Evolutionary conservation across 2,329 filamentous ascomycete genomes (phyloP), one percentile per base, ranked within the genome.

Genomic region (Hymenoscyphus occultus): DNA sequence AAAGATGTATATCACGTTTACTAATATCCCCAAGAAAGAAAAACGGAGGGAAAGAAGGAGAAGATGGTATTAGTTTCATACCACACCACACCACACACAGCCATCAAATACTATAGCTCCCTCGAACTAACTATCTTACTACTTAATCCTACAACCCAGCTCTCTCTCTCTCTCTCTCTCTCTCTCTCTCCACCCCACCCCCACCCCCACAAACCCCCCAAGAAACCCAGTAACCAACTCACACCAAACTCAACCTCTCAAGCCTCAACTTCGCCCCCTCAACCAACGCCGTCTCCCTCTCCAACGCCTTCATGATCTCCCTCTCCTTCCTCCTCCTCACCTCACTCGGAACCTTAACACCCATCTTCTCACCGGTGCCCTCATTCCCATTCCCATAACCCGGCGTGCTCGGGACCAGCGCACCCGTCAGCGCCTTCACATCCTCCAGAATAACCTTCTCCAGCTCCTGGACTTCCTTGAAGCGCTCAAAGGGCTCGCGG

Each of bases 201-300:
- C 12, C 45, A 51, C 3, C 22, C 22, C 22, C 22, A 1, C 22
- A 22, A 51, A 22, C 1, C 45, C 45, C 9, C n/a, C 5, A 10
- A 51, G n/a, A n/a, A n/a, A 19, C n/a, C 16, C 42, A 6, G 14
- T 6, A 19, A 16, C 13, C 42, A 16, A 48, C 13, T 7, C 22
- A 51, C 48, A 54, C 58, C 61, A 75, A 64, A 56, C 67, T 79
- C 62, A 91, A 77, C 67, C 81, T 83, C 74, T 88, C 85, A 68
- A 92, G 76, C 64, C 88, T 81, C 64, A 81, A 81, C 69, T 83
- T 86, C 28, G 90, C 83, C 28, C 86, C 88, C 70, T 91, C 88
- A 6, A 91, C 85, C 71, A 91, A 76, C 5, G 87, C 87, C 58
- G 84, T 84, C 77, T 92, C 88, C 35, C 89, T 80, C 64, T 89